Conservation (phyloP, 2,329 filamentous ascomycete species). For the Clarireedia sp. region DNA sequence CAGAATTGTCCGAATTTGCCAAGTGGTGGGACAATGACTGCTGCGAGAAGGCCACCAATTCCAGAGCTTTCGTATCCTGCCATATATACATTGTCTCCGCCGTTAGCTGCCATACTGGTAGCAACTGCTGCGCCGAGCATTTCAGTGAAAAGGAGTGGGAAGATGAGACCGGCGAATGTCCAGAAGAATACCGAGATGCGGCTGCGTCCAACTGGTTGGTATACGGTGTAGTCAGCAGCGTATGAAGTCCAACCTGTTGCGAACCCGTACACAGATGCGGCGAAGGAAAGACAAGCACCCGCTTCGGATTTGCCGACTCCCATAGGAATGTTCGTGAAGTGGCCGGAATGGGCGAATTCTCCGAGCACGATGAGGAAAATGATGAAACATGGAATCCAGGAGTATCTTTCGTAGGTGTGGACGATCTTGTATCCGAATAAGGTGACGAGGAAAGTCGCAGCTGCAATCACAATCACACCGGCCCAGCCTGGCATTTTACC, state of each 20-base stretch:
- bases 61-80: conserved; percentile 47
- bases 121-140: conserved; percentile 64
- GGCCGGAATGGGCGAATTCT: conserved; percentile 57
- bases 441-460: conserved; percentile 60
- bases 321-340: conserved; percentile 56
- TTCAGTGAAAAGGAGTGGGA: conserved; percentile 66
- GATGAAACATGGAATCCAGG: conserved; percentile 65
- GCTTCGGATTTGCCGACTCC: conserved; percentile 49
- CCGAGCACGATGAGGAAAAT: conserved; percentile 67
- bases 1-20: conserved; percentile 68
- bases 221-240: conserved; percentile 73
- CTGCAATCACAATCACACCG: conserved; percentile 66
- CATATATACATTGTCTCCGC: conserved; percentile 45
- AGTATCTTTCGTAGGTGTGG: conserved; percentile 68
- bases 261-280: conserved; percentile 59
- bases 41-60: conserved; percentile 58
- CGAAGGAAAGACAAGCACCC: conserved; percentile 55
- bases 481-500: conserved; percentile 60
- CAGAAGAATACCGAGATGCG: conserved; percentile 57
- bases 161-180: conserved; percentile 60
- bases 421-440: conserved; percentile 70
- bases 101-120: conserved; percentile 51
- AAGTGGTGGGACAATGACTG: conserved; percentile 52
- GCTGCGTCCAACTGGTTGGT: conserved; percentile 57
- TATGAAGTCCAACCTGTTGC: conserved; percentile 67